A percentile compares a stretch with the other conserved stretches of the same genome.
Conservation (phyloP, 2,329 filamentous ascomycete genomes). For the Aspergillus sp. region DNA sequence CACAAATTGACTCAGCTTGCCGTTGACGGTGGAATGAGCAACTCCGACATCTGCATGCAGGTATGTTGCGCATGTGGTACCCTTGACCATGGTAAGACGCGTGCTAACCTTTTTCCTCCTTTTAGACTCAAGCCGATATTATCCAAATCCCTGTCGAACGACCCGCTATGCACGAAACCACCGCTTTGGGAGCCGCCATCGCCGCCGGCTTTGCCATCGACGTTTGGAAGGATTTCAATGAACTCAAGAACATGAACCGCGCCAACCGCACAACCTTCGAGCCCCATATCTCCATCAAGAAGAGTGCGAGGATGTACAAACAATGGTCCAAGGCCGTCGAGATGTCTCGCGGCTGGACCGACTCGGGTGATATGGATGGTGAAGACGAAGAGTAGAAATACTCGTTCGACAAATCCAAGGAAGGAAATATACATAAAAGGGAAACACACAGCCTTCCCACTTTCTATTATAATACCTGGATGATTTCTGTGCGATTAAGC, state of each 20-base stretch:
- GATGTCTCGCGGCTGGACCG: conserved; percentile 72
- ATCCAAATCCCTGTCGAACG: conserved; percentile 80
- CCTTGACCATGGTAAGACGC: background rate
- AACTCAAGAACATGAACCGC: conserved; percentile 71
- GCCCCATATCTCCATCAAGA: conserved; percentile 61
- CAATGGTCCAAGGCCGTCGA: conserved; percentile 75
- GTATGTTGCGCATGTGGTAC: conserved; percentile 36
- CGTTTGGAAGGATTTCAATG: conserved; percentile 73
- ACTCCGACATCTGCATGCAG: conserved; percentile 86
- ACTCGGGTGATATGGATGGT: conserved; percentile 27
- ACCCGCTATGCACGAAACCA: conserved; percentile 87
- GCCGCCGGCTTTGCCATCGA: conserved; percentile 81
- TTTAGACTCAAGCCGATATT: conserved; percentile 77
- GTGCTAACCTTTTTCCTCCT: conserved; percentile 11
- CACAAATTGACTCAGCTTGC: conserved; percentile 72
- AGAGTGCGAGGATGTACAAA: conserved; percentile 63
- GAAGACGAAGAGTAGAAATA: conserved; percentile 21
- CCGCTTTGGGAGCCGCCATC: conserved; percentile 82
- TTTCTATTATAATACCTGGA: conserved; percentile 2
- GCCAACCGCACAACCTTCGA: conserved; percentile 68
- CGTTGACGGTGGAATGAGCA: conserved; percentile 87
- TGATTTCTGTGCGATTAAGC: conserved; percentile 11
- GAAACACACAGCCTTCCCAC: background rate
- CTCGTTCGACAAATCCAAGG: background rate
- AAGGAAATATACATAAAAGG: background rate